Base-by-base conservation (phyloP, 2,329 filamentous ascomycete species). In the Ustilaginoidea virens region DNA sequence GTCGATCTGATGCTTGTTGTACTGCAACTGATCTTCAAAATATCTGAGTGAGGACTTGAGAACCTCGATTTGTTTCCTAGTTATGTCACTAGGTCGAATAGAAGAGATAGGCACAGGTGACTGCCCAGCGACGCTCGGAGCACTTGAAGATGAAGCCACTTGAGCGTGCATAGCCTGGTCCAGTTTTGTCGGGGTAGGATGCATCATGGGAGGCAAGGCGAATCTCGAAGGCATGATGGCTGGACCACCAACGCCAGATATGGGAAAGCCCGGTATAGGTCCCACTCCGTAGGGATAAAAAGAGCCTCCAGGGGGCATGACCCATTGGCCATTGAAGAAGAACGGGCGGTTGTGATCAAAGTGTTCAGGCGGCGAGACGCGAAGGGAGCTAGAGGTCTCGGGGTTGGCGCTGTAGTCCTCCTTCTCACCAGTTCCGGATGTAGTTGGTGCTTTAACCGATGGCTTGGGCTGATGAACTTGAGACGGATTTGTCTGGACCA, bases 1-100 rank as follows among this genome's bases (percentile, higher is more conserved):
- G 33, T 75, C 69, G 36, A 74, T 69, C 38, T 74, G 69, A 36
- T 74, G 67, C 37, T 60, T 64, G 42, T 75, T 74, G 52, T 67
- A 72, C 29, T 62, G 59, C 25, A 75, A 47, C 38, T 76, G 69
- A 34, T 69, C 63, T 36, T 73, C 62, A 23, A 66, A 55, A 33
- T 64, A 63, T 40, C 62, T 67, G 34, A 75, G 53, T n/a, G 60
- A 59, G n/a, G 44, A 40, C 23, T 58, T 59, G 30, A 75, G 56
- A 23, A 52, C 49, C 14, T 62, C 57, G 28, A 74, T 60, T 38
- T 74, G 69, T 38, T 64, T 67, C 42, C 55, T 66, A 6, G 66
- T 73, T 38, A 74, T 69, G n/a, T 69, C 64, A 39, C 69, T 74
- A 4, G 61, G 62, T 14, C 60, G 60, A 36, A 74, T 74, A 5